Percentiles rank a stretch among this genome's conserved stretches.
phyloP scores from a whole-genome alignment of 2,329 filamentous ascomycete genomes.

The Penicillium nordicum region DNA sequence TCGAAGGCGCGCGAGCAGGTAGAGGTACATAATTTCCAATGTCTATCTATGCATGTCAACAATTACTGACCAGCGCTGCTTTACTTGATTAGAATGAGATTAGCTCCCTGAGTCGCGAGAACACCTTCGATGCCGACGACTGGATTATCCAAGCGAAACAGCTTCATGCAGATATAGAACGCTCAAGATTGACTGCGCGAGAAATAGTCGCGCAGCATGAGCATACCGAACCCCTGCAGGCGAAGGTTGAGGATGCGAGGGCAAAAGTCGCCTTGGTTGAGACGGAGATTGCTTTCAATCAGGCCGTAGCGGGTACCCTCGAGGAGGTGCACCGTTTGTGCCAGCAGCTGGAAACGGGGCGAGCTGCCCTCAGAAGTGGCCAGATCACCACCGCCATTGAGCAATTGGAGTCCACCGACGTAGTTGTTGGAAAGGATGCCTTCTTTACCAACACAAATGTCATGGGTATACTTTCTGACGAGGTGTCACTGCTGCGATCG shows the following conservation, averaged over 20 bases:
- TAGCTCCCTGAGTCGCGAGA: conserved; percentile 69
- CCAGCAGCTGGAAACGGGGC: conserved; percentile 46
- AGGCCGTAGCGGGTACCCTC: conserved; percentile 50
- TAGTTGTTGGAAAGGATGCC: conserved; percentile 26
- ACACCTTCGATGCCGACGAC: conserved; percentile 72
- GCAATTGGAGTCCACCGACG: conserved; percentile 45
- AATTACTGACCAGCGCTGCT: conserved; percentile 9
- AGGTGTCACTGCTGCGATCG: conserved; percentile 63
- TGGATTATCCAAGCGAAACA: conserved; percentile 85
- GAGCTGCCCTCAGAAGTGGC: conserved; percentile 44
- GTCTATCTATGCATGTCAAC: neutral
- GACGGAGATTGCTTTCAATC: conserved; percentile 59
- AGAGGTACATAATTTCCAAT: conserved; percentile 42
- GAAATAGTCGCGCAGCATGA: conserved; percentile 78
- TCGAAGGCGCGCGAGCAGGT: conserved; percentile 51
- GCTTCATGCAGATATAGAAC: conserved; percentile 79
- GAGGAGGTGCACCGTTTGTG: conserved; percentile 52
- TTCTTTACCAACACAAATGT: conserved; percentile 38
- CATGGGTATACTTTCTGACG: conserved; percentile 58
- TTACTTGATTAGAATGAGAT: conserved; percentile 61
- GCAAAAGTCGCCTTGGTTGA: conserved; percentile 56
- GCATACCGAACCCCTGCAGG: conserved; percentile 60
- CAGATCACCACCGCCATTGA: conserved; percentile 49
- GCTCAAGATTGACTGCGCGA: conserved; percentile 72
- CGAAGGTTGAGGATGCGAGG: conserved; percentile 60